Conservation (phyloP, 371 early-diverging fungal genomes). For the Batrachochytrium dendrobatidis region DNA sequence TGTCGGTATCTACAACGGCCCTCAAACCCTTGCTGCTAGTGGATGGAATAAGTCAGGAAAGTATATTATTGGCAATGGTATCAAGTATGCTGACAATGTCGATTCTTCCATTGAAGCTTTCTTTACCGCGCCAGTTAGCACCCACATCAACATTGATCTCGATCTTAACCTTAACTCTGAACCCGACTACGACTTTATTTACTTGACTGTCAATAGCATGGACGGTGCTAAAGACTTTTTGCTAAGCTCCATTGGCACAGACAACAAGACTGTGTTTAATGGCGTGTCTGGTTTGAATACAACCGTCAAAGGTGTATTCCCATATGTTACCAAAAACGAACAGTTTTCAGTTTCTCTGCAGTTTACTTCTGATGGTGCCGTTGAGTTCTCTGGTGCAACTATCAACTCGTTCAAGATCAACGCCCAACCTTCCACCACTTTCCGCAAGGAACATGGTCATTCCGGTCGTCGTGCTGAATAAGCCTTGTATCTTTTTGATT, state of each 20-base stretch:
- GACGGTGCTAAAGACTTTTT: not conserved
- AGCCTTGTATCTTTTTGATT: too few relatives aligned
- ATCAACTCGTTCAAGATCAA: not conserved
- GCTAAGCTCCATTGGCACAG: not conserved
- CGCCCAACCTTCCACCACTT: too few relatives aligned
- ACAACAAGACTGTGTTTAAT: not conserved
- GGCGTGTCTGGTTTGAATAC: too few relatives aligned
- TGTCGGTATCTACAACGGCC: not conserved
- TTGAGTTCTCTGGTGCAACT: not conserved
- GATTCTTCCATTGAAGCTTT: constrained; percentile 39
- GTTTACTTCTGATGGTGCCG: not conserved
- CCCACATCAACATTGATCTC: constrained; percentile 42
- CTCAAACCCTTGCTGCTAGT: not conserved
- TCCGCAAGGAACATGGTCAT: too few relatives aligned
- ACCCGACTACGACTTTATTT: not conserved
- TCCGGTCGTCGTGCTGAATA: too few relatives aligned
- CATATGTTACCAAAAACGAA: not conserved
- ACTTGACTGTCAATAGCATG: not conserved
- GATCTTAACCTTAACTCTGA: constrained; percentile 36
- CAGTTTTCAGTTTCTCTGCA: not conserved
- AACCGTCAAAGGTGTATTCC: not conserved
- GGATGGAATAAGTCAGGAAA: not conserved
- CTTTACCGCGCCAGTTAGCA: constrained; percentile 34
- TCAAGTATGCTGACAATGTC: constrained; percentile 9
- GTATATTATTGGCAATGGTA: constrained; percentile 9